Conservation (phyloP, 305 asterid species). For the Fraxinus platypoda region DNA sequence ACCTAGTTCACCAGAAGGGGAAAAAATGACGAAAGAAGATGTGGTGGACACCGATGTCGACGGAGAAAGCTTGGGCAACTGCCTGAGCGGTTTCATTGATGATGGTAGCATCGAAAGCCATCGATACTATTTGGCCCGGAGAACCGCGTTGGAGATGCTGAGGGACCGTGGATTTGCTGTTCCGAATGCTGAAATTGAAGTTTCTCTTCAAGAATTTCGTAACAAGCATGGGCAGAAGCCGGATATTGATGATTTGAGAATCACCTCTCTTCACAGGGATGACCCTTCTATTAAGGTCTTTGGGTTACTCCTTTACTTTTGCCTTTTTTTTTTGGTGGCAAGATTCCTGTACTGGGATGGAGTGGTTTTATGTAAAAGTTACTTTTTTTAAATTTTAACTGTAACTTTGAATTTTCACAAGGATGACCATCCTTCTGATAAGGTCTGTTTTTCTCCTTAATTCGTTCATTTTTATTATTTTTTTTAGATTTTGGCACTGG, state of each 20-base stretch:
- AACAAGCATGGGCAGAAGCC: slow-evolving; percentile 50
- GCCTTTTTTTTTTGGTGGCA: background rate
- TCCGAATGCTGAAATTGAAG: slow-evolving; percentile 57
- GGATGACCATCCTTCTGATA: slow-evolving; percentile 33
- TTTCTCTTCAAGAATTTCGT: slow-evolving; percentile 65
- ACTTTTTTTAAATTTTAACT: background rate
- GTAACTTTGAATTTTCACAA: slow-evolving; percentile 24
- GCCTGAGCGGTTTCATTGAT: slow-evolving; percentile 55
- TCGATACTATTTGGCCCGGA: slow-evolving; percentile 67
- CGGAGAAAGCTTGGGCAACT: slow-evolving; percentile 33
- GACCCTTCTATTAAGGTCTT: slow-evolving; percentile 43
- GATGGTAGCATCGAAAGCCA: slow-evolving; percentile 69
- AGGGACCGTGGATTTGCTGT: slow-evolving; percentile 86
- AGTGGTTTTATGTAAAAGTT: background rate
- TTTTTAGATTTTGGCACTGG: background rate
- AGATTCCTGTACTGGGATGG: background rate
- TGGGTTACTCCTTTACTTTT: background rate
- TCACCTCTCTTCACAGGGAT: slow-evolving; percentile 39
- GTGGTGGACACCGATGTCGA: slow-evolving; percentile 24
- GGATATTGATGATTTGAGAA: slow-evolving; percentile 41
- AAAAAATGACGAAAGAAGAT: slow-evolving; percentile 18
- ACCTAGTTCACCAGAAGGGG: background rate
- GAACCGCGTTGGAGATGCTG: slow-evolving; percentile 83
- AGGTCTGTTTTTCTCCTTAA: slow-evolving; percentile 19
- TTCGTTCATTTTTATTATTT: background rate